phyloP scores from a whole-genome alignment of 495 filamentous ascomycete genomes.

The Daldinia vernicosa region DNA sequence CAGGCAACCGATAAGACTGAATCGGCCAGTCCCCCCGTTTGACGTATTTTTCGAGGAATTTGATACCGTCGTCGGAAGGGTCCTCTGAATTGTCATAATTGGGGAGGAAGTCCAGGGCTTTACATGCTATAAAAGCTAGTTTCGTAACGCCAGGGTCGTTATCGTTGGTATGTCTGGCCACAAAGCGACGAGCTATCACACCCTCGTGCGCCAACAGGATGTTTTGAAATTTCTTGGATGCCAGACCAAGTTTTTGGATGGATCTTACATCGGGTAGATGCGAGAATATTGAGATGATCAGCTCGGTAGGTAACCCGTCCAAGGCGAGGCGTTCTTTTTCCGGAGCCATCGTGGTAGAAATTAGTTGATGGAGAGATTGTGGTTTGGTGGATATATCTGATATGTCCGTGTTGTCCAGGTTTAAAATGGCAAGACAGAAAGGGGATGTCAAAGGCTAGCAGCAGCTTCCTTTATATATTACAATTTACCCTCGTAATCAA shows the following conservation, averaged over 20 bases:
- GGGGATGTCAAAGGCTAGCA: not conserved
- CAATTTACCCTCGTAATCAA: not conserved
- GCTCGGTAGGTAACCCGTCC: not conserved
- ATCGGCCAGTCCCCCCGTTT: not conserved
- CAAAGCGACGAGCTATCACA: constrained; percentile 1
- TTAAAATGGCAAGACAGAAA: not conserved
- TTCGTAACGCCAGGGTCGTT: constrained; percentile 5
- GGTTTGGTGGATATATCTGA: not conserved
- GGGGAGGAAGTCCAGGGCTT: not conserved
- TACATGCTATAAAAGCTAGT: constrained; percentile 16
- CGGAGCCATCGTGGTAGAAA: not conserved
- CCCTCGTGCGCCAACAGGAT: not conserved
- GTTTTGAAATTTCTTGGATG: not conserved
- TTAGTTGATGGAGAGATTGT: not conserved
- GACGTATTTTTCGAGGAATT: constrained; percentile 12
- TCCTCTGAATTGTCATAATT: too few relatives aligned
- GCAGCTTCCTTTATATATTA: not conserved
- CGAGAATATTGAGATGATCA: not conserved
- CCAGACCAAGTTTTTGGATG: not conserved
- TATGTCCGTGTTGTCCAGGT: not conserved
- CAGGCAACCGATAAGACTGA: not conserved
- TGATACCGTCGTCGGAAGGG: not conserved
- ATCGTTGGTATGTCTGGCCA: not conserved
- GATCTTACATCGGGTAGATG: not conserved
- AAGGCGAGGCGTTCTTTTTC: not conserved